A percentile compares a stretch with the other conserved stretches of the same genome.
Conservation (phyloP, 805 yeast species). For the Sugiyamaella boreocaroliniensis region DNA sequence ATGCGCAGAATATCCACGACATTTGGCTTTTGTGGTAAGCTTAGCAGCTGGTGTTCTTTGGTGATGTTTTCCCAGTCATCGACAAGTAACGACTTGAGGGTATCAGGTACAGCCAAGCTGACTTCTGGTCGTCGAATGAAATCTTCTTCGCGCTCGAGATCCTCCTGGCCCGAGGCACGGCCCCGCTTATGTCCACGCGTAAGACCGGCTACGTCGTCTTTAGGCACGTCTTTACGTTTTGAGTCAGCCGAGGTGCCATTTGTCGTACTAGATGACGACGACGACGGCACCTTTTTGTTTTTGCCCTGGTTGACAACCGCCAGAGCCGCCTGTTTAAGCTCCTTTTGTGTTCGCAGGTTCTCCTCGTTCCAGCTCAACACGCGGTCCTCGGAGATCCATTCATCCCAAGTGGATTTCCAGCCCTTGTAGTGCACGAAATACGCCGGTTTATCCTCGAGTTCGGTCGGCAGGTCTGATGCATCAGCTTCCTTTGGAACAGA, state of each 20-base stretch:
- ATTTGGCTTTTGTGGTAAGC: constrained; percentile 53
- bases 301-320: constrained; percentile 23
- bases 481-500: constrained; percentile 17
- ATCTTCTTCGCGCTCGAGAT: constrained; percentile 33
- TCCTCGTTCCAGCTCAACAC: constrained; percentile 64
- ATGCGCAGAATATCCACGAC: constrained; percentile 49
- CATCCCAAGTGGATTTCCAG: constrained; percentile 96
- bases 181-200: constrained; percentile 16
- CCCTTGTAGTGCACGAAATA: constrained; percentile 87
- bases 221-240: constrained; percentile 18
- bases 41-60: constrained; percentile 63
- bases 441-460: constrained; percentile 33
- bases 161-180: constrained; percentile 24
- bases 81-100: constrained; percentile 63
- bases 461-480: constrained; percentile 30
- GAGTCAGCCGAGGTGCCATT: not conserved
- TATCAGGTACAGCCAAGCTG: constrained; percentile 52
- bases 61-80: constrained; percentile 94
- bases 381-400: constrained; percentile 76
- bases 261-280: not conserved
- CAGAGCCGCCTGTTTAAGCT: constrained; percentile 45
- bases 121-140: constrained; percentile 42
- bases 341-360: constrained; percentile 56
- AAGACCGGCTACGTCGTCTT: not conserved
- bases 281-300: constrained; percentile 14